Base-by-base conservation (phyloP, 2,329 filamentous ascomycete genomes). In the Diaporthe longicolla region DNA sequence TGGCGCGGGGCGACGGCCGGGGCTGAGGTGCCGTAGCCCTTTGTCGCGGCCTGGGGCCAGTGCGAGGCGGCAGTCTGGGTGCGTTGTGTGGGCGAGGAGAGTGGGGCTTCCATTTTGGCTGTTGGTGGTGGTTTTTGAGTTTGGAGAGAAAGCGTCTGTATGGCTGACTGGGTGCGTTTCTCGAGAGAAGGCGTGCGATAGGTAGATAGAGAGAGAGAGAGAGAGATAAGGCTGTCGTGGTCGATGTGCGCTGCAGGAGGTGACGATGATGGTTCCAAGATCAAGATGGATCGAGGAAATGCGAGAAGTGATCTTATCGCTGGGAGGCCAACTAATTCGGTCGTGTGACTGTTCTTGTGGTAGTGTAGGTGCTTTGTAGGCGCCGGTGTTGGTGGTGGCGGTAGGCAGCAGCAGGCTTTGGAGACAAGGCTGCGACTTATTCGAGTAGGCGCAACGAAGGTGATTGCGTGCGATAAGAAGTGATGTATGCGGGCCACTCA, bases 81-180 rank as follows among this genome's bases (percentile, higher is more conserved):
- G 57, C 78, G 78, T 61, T 76, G 76, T 37, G 78, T 77, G 29
- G 81, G 77, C 19, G 80, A 80, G 29, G 79, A 78, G 71, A 80
- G 79, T 58, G 79, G 80, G 55, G 81, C 77, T 77, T 83, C 77
- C 81, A 83, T 83, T 70, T 50, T 54, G 54, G 54, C 40, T 43
- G 59, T n/a, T n/a, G 40, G 52, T 24, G 57, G 68, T 9, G 55
- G 21, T 70, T 35, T 48, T 21, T 19, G 21, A 43, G 21, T 29
- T 58, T 55, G 17, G 35, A 55, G 48, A 15, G 24, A 50, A 21
- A 19, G 19, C 19, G 45, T 48, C 15, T 48, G 45, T 43, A 19
- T 43, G 40, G 40, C 15, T 43, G 40, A 6, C 5, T 48, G 45
- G 45, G 21, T 11, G 29, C 17, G 59, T 11, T 35, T 48, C 45